Conservation (phyloP, 2,329 filamentous ascomycete species). For the Myotisia sp. region DNA sequence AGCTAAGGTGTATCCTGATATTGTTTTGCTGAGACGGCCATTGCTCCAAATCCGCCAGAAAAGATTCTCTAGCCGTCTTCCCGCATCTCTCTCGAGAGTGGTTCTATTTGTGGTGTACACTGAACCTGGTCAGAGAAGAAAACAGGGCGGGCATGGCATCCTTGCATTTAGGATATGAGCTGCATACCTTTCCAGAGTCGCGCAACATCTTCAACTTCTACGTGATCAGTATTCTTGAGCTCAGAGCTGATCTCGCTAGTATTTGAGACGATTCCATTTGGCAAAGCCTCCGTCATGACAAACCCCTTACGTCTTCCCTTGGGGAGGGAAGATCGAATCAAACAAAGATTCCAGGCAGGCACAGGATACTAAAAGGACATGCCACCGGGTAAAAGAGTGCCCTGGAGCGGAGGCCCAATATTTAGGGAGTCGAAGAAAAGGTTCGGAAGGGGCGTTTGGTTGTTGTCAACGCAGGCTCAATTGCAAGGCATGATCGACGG, state of each 20-base stretch:
- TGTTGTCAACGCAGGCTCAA: slow-evolving; percentile 3
- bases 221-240: slow-evolving; percentile 22
- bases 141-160: slow-evolving; percentile 6
- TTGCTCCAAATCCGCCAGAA: slow-evolving; percentile 41
- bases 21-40: slow-evolving; percentile 21
- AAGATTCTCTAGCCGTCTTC: slow-evolving; percentile 36
- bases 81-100: slow-evolving; percentile 27
- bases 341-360: slow-evolving; percentile 1
- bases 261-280: slow-evolving; percentile 28
- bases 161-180: slow-evolving; percentile 4
- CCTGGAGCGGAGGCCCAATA: not conserved
- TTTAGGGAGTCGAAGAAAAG: slow-evolving; percentile 1
- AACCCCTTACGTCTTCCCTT: not conserved
- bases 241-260: slow-evolving; percentile 24
- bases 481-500: slow-evolving; percentile 4
- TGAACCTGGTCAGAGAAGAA: slow-evolving; percentile 15
- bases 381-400: not conserved
- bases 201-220: slow-evolving; percentile 29
- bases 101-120: slow-evolving; percentile 35
- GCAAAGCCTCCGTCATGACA: slow-evolving; percentile 27
- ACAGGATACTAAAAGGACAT: not conserved
- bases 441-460: not conserved
- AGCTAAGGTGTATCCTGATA: slow-evolving; percentile 29
- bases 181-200: slow-evolving; percentile 37
- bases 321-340: not conserved